A percentile compares a stretch with the other conserved stretches of the same genome.
phyloP scores from a whole-genome alignment of 73 alveolate species.

The Uronychia setigera region DNA sequence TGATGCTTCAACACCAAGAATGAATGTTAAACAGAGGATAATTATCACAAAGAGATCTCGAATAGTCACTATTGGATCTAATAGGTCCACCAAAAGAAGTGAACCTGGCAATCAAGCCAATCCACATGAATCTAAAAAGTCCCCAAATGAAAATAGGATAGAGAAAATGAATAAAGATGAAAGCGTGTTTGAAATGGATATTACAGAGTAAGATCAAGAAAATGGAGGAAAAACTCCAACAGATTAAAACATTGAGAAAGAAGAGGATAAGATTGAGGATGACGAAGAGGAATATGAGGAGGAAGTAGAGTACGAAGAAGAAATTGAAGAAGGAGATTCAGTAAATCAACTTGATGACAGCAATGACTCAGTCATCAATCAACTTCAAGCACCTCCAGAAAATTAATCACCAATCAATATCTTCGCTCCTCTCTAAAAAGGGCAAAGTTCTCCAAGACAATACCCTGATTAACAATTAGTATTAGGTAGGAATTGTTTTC shows the following conservation, averaged over 20 bases:
- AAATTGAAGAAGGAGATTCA: neutral
- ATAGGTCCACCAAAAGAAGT: too few relatives aligned
- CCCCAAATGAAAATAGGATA: neutral
- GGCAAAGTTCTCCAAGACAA: too few relatives aligned
- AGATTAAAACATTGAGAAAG: slow-evolving; percentile 25
- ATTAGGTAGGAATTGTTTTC: too few relatives aligned
- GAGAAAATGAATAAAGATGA: slow-evolving; percentile 9
- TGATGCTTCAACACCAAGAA: too few relatives aligned
- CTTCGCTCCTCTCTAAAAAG: too few relatives aligned
- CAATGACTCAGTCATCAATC: neutral
- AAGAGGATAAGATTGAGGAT: slow-evolving; percentile 26
- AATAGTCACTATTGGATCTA: too few relatives aligned
- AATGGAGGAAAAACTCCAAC: too few relatives aligned
- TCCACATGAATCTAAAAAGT: neutral
- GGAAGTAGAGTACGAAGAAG: slow-evolving; percentile 15
- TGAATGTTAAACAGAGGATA: too few relatives aligned
- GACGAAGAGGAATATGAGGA: slow-evolving; percentile 24
- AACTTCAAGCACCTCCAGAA: neutral
- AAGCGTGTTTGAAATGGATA: slow-evolving; percentile 16
- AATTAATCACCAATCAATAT: too few relatives aligned
- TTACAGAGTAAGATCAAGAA: slow-evolving; percentile 2
- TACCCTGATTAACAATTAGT: too few relatives aligned
- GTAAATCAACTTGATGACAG: slow-evolving; percentile 2
- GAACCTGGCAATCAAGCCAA: too few relatives aligned
- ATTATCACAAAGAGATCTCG: too few relatives aligned